phyloP scores from a whole-genome alignment of 2,329 filamentous ascomycete species.

The Fusarium sp. region DNA sequence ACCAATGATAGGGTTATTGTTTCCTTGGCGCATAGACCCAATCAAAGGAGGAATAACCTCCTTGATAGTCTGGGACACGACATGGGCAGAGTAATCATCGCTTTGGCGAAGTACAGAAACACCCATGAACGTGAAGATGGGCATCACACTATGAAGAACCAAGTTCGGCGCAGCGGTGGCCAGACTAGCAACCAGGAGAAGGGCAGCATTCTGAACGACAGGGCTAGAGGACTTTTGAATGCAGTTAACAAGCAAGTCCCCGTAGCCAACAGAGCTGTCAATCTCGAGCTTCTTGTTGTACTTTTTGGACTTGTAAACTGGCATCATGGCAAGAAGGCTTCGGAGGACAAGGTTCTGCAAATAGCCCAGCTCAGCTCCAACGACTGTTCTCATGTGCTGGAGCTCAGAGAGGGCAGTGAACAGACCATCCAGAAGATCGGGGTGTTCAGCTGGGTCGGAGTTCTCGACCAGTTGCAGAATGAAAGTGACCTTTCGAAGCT shows the following conservation, averaged over 20 bases:
- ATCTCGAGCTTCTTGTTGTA: conserved; percentile 70
- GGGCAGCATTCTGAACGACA: conserved; percentile 91
- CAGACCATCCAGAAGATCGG: conserved; percentile 79
- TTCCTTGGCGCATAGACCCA: conserved; percentile 83
- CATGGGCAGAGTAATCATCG: conserved; percentile 96
- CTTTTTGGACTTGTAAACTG: conserved; percentile 74
- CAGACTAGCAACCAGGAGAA: conserved; percentile 87
- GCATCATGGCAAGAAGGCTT: conserved; percentile 85
- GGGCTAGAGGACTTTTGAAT: conserved; percentile 92
- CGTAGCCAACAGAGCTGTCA: conserved; percentile 83
- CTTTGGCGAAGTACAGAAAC: conserved; percentile 90
- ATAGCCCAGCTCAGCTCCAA: conserved; percentile 90
- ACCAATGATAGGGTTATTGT: conserved; percentile 80
- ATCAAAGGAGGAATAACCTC: conserved; percentile 94
- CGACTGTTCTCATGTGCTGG: conserved; percentile 83
- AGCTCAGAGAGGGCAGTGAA: conserved; percentile 90
- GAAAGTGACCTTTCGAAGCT: conserved; percentile 83
- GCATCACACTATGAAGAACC: conserved; percentile 97
- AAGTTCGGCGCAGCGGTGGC: conserved; percentile 90
- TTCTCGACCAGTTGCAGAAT: conserved; percentile 89
- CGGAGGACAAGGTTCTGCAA: conserved; percentile 86
- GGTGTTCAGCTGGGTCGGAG: conserved; percentile 79
- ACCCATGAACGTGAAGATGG: conserved; percentile 98
- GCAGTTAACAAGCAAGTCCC: conserved; percentile 92
- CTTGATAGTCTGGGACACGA: conserved; percentile 94